Evolutionary conservation across 352 stramenopile genomes (phyloP).

Genomic region (Globisporangium echinulatum): DNA sequence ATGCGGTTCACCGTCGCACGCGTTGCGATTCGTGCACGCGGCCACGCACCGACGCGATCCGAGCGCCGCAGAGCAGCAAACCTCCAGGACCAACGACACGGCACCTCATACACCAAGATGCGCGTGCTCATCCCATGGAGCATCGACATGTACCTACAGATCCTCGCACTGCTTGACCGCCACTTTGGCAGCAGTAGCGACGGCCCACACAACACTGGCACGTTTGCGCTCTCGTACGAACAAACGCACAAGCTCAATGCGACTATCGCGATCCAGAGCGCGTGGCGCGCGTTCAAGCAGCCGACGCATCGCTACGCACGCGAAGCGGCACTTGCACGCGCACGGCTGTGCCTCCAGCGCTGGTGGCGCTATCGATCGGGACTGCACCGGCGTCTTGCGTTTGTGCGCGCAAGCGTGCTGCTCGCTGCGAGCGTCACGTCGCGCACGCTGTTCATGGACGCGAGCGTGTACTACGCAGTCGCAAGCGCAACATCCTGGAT

Average conservation of each 20-base stretch:
- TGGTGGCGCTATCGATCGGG: slow-evolving; percentile 62
- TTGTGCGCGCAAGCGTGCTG: slow-evolving; percentile 42
- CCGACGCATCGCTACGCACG: slow-evolving; percentile 38
- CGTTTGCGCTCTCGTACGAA: slow-evolving; percentile 54
- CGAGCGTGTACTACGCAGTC: slow-evolving; percentile 35
- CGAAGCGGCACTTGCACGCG: slow-evolving; percentile 45
- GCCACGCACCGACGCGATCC: slow-evolving; percentile 31
- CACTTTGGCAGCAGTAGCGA: slow-evolving; percentile 1
- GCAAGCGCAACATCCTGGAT: slow-evolving; percentile 26
- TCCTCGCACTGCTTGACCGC: slow-evolving; percentile 38
- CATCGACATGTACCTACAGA: slow-evolving; percentile 72
- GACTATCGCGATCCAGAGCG: slow-evolving; percentile 42
- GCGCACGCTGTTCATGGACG: slow-evolving; percentile 64
- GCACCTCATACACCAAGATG: slow-evolving; percentile 35
- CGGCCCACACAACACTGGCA: background rate
- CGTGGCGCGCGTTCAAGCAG: slow-evolving; percentile 34
- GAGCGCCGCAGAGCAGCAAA: slow-evolving; percentile 26
- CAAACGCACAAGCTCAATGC: slow-evolving; percentile 38
- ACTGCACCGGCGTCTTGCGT: slow-evolving; percentile 35
- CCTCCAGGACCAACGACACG: background rate
- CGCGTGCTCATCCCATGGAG: slow-evolving; percentile 66
- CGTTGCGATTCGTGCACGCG: slow-evolving; percentile 31
- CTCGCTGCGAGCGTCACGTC: slow-evolving; percentile 53
- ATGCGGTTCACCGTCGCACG: slow-evolving; percentile 27
- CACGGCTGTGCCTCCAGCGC: slow-evolving; percentile 53